A percentile compares a stretch with the other conserved stretches of the same genome.
Evolutionary conservation across 495 filamentous ascomycete genomes (phyloP).

Genomic region (Penicillium subrubescens): DNA sequence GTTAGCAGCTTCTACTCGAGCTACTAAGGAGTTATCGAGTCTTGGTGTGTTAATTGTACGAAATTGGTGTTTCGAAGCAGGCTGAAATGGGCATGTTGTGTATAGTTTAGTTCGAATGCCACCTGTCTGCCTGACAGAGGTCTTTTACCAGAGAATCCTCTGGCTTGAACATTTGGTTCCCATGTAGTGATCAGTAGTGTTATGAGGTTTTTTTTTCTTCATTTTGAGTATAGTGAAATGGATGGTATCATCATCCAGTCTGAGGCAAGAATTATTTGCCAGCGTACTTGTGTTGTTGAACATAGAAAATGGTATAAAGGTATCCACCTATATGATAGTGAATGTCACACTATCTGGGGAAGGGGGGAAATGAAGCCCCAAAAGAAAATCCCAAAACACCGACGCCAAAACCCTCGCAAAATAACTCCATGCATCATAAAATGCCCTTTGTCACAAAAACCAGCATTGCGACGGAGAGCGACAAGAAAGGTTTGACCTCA

Average conservation of each 20-base stretch:
- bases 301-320: neutral
- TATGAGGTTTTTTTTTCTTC: neutral
- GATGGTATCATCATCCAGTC: neutral
- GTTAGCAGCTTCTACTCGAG: slow-evolving; percentile 26
- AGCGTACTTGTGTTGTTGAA: neutral
- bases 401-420: neutral
- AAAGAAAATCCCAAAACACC: neutral
- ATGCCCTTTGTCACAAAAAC: neutral
- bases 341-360: neutral
- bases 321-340: neutral
- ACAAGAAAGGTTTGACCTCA: neutral
- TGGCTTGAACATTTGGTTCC: neutral
- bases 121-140: neutral
- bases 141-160: neutral
- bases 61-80: neutral
- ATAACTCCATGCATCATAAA: slow-evolving; percentile 1
- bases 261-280: neutral
- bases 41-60: neutral
- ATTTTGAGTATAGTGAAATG: neutral
- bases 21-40: neutral
- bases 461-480: slow-evolving; percentile 3
- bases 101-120: neutral
- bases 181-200: neutral
- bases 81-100: neutral
- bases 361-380: neutral